Base-by-base conservation (phyloP, 305 asterid species). In the Fraxinus paxiana region DNA sequence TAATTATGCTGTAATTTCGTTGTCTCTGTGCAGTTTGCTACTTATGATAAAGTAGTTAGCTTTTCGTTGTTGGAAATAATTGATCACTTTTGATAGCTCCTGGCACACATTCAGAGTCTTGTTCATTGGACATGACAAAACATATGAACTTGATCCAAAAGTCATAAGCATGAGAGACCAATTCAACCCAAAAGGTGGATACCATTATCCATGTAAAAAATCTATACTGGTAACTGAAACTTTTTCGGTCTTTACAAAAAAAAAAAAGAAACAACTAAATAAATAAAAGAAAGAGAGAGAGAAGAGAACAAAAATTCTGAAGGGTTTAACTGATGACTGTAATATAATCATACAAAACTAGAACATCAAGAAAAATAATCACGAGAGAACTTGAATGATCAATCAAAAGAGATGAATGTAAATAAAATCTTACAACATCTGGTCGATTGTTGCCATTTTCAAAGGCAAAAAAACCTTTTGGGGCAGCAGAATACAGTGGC, bases 401-500 rank as follows among this genome's bases (percentile, higher is more conserved):
- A 34, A 77, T 67, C 17, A 67, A 28, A 28, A 28, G 35, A 67
- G 73, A 65, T 65, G 3, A 65, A 26, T 65, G n/a, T 10, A 24
- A 65, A 65, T 65, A 65, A 85, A 46, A 77, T 85, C 90, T 87
- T 82, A 87, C 94, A 93, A 88, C 80, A 91, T 87, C 83, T 86
- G 88, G 77, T 89, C 85, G 59, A 93, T 86, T 56, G 89, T 82
- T 43, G 87, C 81, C 82, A 84, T 84, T 82, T 92, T 92, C 83
- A 91, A 82, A 30, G 97, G 90, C 88, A 87, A 83, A 74, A 94
- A 94, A 46, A 94, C 90, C 87, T 88, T 91, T 83, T 83, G 85
- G 34, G 98, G 97, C 10, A 93, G 84, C 82, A 85, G 38, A 79
- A 83, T 72, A 77, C 84, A 87, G 84, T 67, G 79, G 77, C 80